Conservation (phyloP, 2,329 filamentous ascomycete species). For the Colletotrichum gloeosporioides region DNA sequence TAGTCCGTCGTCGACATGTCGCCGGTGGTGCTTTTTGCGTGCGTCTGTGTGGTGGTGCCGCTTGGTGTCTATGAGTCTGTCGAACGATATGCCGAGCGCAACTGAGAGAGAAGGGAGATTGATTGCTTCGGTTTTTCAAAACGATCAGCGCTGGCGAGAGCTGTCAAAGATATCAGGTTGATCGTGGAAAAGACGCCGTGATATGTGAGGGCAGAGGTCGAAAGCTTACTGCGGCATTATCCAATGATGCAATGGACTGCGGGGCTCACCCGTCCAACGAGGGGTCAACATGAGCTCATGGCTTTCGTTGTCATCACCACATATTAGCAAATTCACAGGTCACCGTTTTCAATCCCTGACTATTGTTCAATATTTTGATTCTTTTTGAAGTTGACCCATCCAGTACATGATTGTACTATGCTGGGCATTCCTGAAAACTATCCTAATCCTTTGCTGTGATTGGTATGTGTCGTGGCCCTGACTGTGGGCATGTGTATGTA, state of each 20-base stretch:
- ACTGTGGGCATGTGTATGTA: neutral
- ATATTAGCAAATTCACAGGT: neutral
- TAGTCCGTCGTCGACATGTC: conserved; percentile 45
- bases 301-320: neutral
- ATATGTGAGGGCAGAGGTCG: neutral
- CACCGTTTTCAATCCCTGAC: neutral
- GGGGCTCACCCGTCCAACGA: neutral
- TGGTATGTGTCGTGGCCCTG: neutral
- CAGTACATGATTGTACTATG: neutral
- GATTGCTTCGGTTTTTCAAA: neutral
- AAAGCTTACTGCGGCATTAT: neutral
- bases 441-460: neutral
- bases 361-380: neutral
- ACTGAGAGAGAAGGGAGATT: neutral
- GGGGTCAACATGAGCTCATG: neutral
- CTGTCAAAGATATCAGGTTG: neutral
- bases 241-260: neutral
- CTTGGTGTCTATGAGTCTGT: neutral
- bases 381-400: neutral
- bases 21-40: neutral
- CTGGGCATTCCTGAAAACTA: neutral
- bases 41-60: neutral
- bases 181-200: neutral
- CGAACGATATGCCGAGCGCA: neutral
- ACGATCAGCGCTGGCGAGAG: too few species aligned